A percentile compares a stretch with the other conserved stretches of the same genome.
These are phyloP conservation scores for Margaritispora aquatica DNA, from an alignment of 495 filamentous ascomycete species.

Conservation along the genomic window DNA sequence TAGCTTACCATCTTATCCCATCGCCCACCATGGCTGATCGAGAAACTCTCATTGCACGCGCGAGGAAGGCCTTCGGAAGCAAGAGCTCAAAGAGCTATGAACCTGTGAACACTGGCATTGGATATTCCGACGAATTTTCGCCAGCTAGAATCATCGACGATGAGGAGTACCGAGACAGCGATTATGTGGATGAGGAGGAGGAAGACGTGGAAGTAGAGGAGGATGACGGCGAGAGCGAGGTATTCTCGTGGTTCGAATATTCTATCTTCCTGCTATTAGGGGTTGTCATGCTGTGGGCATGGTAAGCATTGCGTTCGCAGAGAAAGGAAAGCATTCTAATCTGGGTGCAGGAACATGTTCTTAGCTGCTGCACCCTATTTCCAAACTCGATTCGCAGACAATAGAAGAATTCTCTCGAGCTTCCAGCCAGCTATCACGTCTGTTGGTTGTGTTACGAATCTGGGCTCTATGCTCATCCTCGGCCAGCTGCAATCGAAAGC, in stretches of 20 bases:
- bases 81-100: too few species aligned
- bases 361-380: conserved; percentile 93
- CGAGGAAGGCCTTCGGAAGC: too few species aligned
- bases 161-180: too few species aligned
- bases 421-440: conserved; percentile 87
- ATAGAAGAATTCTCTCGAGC: conserved; percentile 63
- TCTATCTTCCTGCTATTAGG: conserved; percentile 79
- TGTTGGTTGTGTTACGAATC: conserved; percentile 77
- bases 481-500: conserved; percentile 71
- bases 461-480: conserved; percentile 65
- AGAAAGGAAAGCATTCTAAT: conserved; percentile 6
- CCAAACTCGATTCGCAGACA: conserved; percentile 67
- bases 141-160: too few species aligned
- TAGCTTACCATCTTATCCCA: too few species aligned
- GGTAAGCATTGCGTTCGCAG: conserved; percentile 50
- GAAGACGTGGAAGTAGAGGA: conserved; percentile 1
- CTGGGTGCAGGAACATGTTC: conserved; percentile 84
- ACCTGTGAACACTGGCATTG: too few species aligned
- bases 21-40: too few species aligned
- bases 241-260: conserved; percentile 80
- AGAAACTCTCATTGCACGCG: too few species aligned
- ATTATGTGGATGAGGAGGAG: conserved; percentile 26
- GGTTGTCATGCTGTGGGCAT: conserved; percentile 93
- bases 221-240: conserved; percentile 31
- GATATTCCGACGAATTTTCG: too few species aligned